Conservation (phyloP, 176 grass and related monocot genomes). For the Oryza meyeriana region DNA sequence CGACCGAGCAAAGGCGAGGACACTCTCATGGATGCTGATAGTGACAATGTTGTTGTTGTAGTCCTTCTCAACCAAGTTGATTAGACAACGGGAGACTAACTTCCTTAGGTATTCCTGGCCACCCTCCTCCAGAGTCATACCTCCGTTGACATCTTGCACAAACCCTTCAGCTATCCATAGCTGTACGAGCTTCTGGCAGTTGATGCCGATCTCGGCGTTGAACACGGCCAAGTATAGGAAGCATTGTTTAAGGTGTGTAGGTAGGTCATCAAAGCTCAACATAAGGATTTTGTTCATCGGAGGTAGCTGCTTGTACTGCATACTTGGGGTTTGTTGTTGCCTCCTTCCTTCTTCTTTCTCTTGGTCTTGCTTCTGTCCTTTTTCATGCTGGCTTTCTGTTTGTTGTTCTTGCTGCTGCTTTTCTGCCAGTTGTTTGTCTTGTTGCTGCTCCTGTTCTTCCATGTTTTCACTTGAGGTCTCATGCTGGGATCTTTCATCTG, state of each 20-base stretch:
- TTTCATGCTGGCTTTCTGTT: too few relatives aligned
- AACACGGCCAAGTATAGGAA: too few relatives aligned
- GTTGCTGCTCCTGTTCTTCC: background rate
- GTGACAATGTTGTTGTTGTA: background rate
- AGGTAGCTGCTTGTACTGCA: background rate
- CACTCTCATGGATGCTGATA: background rate
- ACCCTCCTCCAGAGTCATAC: background rate
- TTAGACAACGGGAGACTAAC: background rate
- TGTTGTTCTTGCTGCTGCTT: background rate
- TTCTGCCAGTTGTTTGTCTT: background rate
- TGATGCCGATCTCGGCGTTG: background rate
- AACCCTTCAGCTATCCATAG: constrained; percentile 11
- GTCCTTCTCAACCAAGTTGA: background rate
- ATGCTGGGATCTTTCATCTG: too few relatives aligned
- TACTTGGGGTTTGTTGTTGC: background rate
- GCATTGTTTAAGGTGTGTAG: background rate
- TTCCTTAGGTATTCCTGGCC: background rate
- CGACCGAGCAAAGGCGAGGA: background rate
- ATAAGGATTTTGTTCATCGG: background rate
- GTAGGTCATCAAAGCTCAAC: constrained; percentile 1
- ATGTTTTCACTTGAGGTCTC: background rate
- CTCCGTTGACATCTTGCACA: background rate
- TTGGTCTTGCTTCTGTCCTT: background rate
- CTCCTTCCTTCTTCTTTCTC: background rate
- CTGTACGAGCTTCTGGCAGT: background rate